Conservation (phyloP, 1,284 basidiomycete species). For the Cerrena zonata region DNA sequence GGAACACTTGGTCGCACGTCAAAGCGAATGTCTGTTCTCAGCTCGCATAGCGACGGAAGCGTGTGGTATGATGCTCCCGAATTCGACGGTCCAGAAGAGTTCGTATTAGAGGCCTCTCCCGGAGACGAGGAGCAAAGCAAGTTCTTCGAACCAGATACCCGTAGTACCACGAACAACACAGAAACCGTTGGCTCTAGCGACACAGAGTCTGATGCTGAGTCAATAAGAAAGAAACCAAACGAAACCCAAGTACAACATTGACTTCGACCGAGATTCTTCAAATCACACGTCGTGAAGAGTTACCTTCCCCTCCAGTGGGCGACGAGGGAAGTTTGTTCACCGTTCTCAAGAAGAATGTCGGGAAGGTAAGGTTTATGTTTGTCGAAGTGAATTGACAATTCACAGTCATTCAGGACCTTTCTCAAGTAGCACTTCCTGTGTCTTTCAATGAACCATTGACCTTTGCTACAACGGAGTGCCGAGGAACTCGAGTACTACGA, state of each 20-base stretch:
- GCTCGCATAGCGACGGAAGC: conserved; percentile 53
- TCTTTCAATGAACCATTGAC: conserved; percentile 86
- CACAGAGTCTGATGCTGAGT: conserved; percentile 15
- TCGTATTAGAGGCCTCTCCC: conserved; percentile 47
- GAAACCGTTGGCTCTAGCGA: background rate
- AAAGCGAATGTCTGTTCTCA: conserved; percentile 47
- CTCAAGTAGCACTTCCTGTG: conserved; percentile 78
- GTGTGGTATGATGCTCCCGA: conserved; percentile 73
- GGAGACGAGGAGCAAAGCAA: conserved; percentile 41
- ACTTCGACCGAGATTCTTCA: conserved; percentile 8
- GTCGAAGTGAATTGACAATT: too few relatives aligned
- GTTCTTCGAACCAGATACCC: conserved; percentile 25
- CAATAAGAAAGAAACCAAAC: conserved; percentile 13
- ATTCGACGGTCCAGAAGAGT: conserved; percentile 62
- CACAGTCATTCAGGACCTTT: too few relatives aligned
- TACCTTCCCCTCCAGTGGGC: conserved; percentile 64
- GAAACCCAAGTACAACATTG: conserved; percentile 10
- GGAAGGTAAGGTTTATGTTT: conserved; percentile 68
- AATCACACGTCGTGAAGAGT: conserved; percentile 50
- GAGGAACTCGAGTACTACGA: conserved; percentile 81
- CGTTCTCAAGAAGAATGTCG: conserved; percentile 88
- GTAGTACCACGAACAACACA: conserved; percentile 8
- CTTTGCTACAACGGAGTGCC: conserved; percentile 69
- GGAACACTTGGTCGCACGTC: conserved; percentile 33
- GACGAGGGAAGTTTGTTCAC: conserved; percentile 86